Evolutionary conservation across 306 rosid genomes (phyloP), one percentile per base, ranked within the genome.

Genomic region (Cucumis melo): DNA sequence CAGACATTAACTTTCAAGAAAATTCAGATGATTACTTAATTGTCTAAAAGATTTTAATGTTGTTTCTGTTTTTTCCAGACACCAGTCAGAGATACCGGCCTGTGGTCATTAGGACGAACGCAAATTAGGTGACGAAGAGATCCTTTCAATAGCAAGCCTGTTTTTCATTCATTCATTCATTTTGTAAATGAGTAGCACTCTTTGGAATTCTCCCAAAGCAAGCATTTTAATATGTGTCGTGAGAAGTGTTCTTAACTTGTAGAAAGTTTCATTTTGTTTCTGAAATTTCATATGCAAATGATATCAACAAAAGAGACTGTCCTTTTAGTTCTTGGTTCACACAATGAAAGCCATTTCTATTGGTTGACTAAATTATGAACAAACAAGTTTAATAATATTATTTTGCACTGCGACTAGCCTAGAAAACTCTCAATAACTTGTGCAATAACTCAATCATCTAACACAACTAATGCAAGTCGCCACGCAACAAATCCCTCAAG

Each of bases 71-170:
- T 78, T 78, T 75, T 78, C 87, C 87, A 94, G 99, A 76, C 98
- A 75, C 88, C 92, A 48, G 95, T 92, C 59, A 90, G 85, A 76
- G 98, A 94, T 80, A 86, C 96, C 24, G 96, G 96, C 19, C 88
- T 94, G 51, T 94, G 99, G 99, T 94, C 99, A 23, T 79, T 90
- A 0, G 99, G 99, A 58, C 80, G 97, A 59, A 90, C 98, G 58
- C 92, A 87, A 59, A 94, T 92, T 78, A 83, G 97, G 66, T 89
- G 76, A 70, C 20, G 15, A 11, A n/a, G n/a, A n/a, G n/a, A n/a
- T n/a, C n/a, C n/a, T n/a, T 34, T 16, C 36, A 10, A 44, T 21
- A 23, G 57, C 42, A 74, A 60, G 53, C 74, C 50, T 5, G 44
- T 41, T 50, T 48, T 39, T 21, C 11, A 21, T 48, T 72, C 36